Evolutionary conservation across 306 rosid species (phyloP), one percentile per base, ranked within the genome.

Genomic region (Medicago ruthenica): DNA sequence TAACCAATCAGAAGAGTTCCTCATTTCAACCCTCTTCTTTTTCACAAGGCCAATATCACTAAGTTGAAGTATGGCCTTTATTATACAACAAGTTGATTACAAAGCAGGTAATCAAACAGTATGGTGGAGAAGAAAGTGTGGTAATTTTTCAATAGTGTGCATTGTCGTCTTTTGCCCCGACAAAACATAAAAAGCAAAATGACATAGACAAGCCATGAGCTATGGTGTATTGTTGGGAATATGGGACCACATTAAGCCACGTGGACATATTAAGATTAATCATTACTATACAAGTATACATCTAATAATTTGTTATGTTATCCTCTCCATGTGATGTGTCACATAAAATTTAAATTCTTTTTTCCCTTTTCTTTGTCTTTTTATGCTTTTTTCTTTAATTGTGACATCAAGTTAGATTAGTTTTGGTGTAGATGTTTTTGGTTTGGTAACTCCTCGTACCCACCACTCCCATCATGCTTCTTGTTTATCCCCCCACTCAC

Each of bases 141-240:
- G 70, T 60, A 77, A 84, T 73, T 34, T 81, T 39, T 57, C 41
- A 73, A 77, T 40, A 73, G 69, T 75, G 58, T n/a, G 17, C 13
- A 15, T 62, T 82, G 92, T 88, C 87, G 81, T 84, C 51, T 71
- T 67, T 51, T 78, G 74, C 64, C 84, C 83, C 80, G 83, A 86
- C 86, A 81, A 84, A 84, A 83, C 18, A 50, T 8, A 71, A 45
- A 73, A 45, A 79, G 75, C 78, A 68, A 78, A 64, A 78, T 21
- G 76, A 73, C 73, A 64, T 59, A 70, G 58, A 74, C 81, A 81
- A 80, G 70, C 78, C 70, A 83, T 80, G 80, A 64, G 82, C 72
- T 81, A 41, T 65, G 34, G 3, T 65, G 75, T 77, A 76, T 69
- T 71, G 76, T 53, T 73, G 9, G 48, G 67, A 50, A 59, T 40